These are phyloP conservation scores for Ceratobasidium sp. DNA, from an alignment of 1,284 basidiomycete species.

Conservation along the genomic window DNA sequence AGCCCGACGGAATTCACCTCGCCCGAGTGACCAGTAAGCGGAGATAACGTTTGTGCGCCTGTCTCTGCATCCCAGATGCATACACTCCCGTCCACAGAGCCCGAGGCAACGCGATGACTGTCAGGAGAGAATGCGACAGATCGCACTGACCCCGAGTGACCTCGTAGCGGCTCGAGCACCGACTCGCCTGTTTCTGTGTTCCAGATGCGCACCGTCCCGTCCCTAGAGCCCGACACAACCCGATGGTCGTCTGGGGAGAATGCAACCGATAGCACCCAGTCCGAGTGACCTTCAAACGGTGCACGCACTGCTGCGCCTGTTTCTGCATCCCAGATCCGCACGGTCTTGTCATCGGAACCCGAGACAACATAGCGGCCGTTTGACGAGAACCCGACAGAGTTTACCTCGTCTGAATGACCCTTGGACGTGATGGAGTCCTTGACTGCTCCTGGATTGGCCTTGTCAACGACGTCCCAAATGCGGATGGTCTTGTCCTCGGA, in stretches of 20 bases:
- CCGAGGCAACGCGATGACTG: constrained; percentile 32
- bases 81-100: constrained; percentile 15
- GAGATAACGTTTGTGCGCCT: neutral
- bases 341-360: neutral
- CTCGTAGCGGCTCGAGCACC: neutral
- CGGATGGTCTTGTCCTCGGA: constrained; percentile 6
- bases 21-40: constrained; percentile 1
- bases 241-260: constrained; percentile 38
- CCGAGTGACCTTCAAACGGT: constrained; percentile 3
- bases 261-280: neutral
- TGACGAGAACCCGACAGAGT: constrained; percentile 41
- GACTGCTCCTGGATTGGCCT: neutral
- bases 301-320: neutral
- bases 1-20: neutral
- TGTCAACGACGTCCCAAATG: constrained; percentile 28
- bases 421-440: neutral
- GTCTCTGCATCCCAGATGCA: constrained; percentile 25
- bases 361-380: constrained; percentile 29
- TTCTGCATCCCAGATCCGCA: constrained; percentile 16
- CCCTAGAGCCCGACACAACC: constrained; percentile 6
- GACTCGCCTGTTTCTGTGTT: neutral
- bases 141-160: constrained; percentile 22
- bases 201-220: constrained; percentile 30
- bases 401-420: constrained; percentile 31
- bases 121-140: constrained; percentile 34